Percentiles rank a stretch among this genome's conserved stretches.
These are phyloP conservation scores for Trematosphaeria pertusa DNA, from an alignment of 2,329 filamentous ascomycete species.

Conservation along the genomic window DNA sequence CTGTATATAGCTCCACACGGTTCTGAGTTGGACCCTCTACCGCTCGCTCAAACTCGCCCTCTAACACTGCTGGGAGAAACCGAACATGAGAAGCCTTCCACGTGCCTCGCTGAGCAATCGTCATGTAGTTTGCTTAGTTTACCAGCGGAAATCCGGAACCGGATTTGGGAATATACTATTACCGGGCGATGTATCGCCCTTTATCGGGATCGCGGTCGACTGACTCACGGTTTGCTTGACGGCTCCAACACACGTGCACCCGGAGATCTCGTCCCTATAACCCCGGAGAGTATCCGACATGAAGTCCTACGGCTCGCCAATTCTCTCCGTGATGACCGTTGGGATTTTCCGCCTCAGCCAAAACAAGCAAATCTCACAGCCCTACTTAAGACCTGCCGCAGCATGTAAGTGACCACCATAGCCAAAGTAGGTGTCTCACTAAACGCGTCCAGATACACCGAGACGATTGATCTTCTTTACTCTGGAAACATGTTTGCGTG, in stretches of 20 bases:
- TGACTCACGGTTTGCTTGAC: background rate
- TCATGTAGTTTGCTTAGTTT: background rate
- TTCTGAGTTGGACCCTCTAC: too few species aligned
- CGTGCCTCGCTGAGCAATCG: too few species aligned
- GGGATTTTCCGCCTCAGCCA: too few species aligned
- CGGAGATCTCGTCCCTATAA: background rate
- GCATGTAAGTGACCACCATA: background rate
- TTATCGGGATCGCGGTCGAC: background rate
- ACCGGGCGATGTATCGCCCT: background rate
- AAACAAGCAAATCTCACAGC: too few species aligned
- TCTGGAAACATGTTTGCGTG: background rate
- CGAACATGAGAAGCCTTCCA: too few species aligned
- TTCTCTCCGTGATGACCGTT: too few species aligned
- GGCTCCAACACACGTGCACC: background rate
- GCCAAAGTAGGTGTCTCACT: background rate
- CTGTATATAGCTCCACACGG: too few species aligned
- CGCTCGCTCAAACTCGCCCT: too few species aligned
- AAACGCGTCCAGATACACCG: background rate
- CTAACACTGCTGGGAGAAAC: too few species aligned
- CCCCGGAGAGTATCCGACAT: background rate
- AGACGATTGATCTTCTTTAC: background rate
- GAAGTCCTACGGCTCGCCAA: too few species aligned
- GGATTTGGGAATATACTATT: background rate
- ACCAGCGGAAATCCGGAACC: background rate
- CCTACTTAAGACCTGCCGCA: background rate